Evolutionary conservation across 2,329 filamentous ascomycete genomes (phyloP), one percentile per base, ranked within the genome.

Genomic region (Fusarium clavum): DNA sequence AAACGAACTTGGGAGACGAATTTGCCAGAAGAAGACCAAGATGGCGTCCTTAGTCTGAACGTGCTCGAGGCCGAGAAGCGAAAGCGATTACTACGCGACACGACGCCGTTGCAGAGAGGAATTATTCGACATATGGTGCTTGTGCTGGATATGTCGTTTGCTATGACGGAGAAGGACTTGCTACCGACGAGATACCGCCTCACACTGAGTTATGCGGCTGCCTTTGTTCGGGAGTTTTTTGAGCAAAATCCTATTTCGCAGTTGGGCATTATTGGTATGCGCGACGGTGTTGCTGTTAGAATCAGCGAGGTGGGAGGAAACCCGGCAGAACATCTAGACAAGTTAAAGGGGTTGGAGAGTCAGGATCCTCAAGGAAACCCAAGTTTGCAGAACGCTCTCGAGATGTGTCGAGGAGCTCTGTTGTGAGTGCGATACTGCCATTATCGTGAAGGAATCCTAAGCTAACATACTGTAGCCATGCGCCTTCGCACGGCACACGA

Each of bases 161-260:
- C 95, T 53, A 99, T 99, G 96, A 82, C 89, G 8, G 94, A 98
- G 80, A 98, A 98, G 81, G 96, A 99, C 78, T 86, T 98, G 72
- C 89, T 96, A 27, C 96, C 96, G 8, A 97, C 91, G 45, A 89
- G 95, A 64, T 94, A 95, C 80, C 87, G 94, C 40, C 87, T 98
- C 32, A 92, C 91, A 55, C 86, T 98, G 76, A 90, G 90, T 69
- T 97, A 94, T 80, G 92, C 94, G 18, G 88, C 91, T 69, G 91
- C 94, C 61, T 99, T 98, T 80, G 92, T 98, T 51, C 88, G 91
- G 63, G 95, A 98, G 79, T 99, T 94, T 82, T 99, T 98, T 78
- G 96, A 98, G 81, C 96, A 99, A 81, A 99, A 99, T 76, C 96
- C 96, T 13, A 98, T 99, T 72, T 97, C 94, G 12, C 96, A 99